phyloP scores from a whole-genome alignment of 1,284 basidiomycete genomes.

The Ceratobasidium theobromae region DNA sequence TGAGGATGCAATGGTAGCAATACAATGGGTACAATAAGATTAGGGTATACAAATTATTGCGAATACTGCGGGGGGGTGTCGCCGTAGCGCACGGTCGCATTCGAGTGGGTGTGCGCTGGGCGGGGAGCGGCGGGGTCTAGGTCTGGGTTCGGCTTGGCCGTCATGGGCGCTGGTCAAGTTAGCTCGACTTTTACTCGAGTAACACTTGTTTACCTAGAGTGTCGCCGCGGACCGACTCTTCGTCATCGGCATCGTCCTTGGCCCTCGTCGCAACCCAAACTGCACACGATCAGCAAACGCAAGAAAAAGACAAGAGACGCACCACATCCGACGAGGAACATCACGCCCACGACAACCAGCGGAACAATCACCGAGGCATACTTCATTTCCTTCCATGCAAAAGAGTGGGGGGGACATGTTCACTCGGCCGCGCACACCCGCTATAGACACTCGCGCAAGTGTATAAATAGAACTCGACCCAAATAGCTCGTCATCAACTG shows the following conservation, averaged over 20 bases:
- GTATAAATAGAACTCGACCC: conserved; percentile 26
- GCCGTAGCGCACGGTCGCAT: no score
- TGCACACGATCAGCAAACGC: neutral
- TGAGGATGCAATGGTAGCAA: no score
- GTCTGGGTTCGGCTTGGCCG: no score
- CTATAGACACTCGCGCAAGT: conserved; percentile 1
- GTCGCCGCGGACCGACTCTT: neutral
- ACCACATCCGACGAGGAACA: conserved; percentile 7
- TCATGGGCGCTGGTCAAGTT: no score
- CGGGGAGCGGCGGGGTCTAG: no score
- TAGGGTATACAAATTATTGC: no score
- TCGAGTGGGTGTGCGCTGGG: no score
- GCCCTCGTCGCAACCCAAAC: neutral
- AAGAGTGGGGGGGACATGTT: neutral
- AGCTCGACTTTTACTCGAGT: no score
- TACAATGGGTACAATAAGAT: no score
- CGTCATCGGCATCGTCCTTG: neutral
- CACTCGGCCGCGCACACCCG: neutral
- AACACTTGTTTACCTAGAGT: no score
- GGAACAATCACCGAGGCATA: conserved; percentile 23
- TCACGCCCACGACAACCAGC: conserved; percentile 20
- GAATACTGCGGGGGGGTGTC: no score
- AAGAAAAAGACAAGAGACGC: neutral
- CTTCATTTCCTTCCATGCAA: conserved; percentile 28
- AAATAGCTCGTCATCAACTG: neutral